Evolutionary conservation across 257 asterid genomes (phyloP).

Genomic region (Salvia rosmarinus): DNA sequence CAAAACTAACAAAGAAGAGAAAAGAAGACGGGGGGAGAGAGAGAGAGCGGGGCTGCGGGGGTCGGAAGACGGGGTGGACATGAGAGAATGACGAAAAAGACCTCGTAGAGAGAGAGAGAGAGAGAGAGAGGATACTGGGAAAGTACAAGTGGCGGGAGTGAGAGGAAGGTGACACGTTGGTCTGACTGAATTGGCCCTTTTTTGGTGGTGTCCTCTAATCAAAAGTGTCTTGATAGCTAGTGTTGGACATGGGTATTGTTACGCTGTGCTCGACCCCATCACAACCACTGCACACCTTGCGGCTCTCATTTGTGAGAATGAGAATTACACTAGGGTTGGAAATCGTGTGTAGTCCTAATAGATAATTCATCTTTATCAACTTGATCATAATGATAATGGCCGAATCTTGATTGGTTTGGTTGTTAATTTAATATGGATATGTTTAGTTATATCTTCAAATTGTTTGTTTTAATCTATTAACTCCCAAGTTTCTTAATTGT

Average conservation of each 20-base stretch:
- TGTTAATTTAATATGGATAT: no score
- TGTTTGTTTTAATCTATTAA: no score
- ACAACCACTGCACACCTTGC: no score
- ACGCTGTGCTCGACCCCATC: neutral
- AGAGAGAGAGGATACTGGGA: constrained; percentile 38
- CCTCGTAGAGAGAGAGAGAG: constrained; percentile 38
- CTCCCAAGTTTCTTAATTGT: no score
- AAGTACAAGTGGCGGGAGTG: constrained; percentile 71
- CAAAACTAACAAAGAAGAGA: neutral
- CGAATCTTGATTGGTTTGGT: no score
- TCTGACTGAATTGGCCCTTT: constrained; percentile 51
- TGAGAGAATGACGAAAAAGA: constrained; percentile 44
- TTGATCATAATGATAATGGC: no score
- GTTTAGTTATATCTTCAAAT: no score
- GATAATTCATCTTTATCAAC: no score
- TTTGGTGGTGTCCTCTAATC: constrained; percentile 47
- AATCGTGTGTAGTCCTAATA: no score
- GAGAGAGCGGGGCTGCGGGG: constrained; percentile 6
- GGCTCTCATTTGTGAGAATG: no score
- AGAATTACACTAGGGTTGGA: no score
- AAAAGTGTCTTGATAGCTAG: constrained; percentile 37
- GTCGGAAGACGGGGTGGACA: neutral
- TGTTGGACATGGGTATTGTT: constrained; percentile 8
- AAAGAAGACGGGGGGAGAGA: constrained; percentile 25
- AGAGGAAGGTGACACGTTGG: constrained; percentile 67